Evolutionary conservation across 345 rosid species (phyloP).

Genomic region (Eucalyptus tenuipes): DNA sequence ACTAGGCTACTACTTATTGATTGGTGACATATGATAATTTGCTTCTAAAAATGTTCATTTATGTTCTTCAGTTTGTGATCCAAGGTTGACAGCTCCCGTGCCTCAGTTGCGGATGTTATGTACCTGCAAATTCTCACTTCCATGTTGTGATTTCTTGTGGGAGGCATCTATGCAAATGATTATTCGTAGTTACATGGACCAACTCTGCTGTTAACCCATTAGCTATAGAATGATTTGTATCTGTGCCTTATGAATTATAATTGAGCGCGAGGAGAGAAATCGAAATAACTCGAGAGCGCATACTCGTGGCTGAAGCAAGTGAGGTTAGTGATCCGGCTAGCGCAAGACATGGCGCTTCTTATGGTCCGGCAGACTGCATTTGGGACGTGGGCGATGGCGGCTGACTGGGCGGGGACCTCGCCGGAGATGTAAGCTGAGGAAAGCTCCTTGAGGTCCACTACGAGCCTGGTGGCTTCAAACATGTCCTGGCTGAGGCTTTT

Average conservation of each 20-base stretch:
- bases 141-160: not conserved
- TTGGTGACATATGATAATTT: conserved; percentile 39
- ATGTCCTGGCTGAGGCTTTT: conserved; percentile 34
- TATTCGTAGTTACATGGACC: not conserved
- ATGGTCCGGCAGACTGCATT: too few species aligned
- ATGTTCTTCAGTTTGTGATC: conserved; percentile 68
- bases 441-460: conserved; percentile 40
- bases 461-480: conserved; percentile 40
- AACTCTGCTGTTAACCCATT: not conserved
- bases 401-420: conserved; percentile 18
- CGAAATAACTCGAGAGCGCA: not conserved
- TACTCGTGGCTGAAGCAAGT: conserved; percentile 51
- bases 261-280: not conserved
- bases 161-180: not conserved
- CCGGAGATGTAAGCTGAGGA: conserved; percentile 33
- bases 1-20: conserved; percentile 15
- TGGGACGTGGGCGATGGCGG: too few species aligned
- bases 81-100: conserved; percentile 69
- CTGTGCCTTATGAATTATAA: not conserved
- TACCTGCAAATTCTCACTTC: conserved; percentile 15
- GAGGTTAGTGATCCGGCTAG: not conserved
- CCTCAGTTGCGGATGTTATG: conserved; percentile 38
- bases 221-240: not conserved
- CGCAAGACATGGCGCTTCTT: too few species aligned
- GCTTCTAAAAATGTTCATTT: conserved; percentile 42